Conservation (phyloP, 2,329 filamentous ascomycete species). For the Achaetomium macrosporum region DNA sequence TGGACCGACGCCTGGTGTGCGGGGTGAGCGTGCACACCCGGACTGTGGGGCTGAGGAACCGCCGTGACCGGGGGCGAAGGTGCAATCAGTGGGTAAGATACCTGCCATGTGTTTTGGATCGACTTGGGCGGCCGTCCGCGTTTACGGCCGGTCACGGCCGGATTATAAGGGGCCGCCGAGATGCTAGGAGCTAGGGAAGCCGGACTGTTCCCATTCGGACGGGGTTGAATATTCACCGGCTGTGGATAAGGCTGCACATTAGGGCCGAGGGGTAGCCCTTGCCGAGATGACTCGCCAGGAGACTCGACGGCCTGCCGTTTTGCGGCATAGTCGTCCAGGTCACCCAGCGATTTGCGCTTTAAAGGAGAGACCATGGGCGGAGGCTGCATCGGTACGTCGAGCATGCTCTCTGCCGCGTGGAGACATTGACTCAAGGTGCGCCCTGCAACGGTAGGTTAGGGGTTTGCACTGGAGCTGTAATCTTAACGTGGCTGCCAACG, state of each 20-base stretch:
- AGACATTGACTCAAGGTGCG: constrained; percentile 33
- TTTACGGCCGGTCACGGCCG: constrained; percentile 24
- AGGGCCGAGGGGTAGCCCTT: constrained; percentile 13
- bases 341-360: constrained; percentile 31
- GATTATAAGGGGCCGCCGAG: constrained; percentile 17
- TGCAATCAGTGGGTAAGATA: constrained; percentile 16
- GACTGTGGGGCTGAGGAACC: constrained; percentile 17
- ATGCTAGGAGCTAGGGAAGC: constrained; percentile 10
- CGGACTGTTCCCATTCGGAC: constrained; percentile 26
- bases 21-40: constrained; percentile 4
- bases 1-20: constrained; percentile 7
- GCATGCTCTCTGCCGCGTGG: constrained; percentile 29
- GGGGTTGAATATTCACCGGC: constrained; percentile 29
- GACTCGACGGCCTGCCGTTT: constrained; percentile 29
- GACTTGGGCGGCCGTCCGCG: constrained; percentile 33
- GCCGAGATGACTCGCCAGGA: constrained; percentile 20
- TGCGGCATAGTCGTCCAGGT: constrained; percentile 27
- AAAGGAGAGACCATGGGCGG: constrained; percentile 25
- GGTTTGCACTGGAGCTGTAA: neutral
- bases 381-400: constrained; percentile 25
- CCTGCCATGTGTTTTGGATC: constrained; percentile 23
- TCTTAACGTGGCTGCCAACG: neutral
- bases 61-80: constrained; percentile 8
- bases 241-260: constrained; percentile 10
- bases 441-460: constrained; percentile 25